Evolutionary conservation across 352 stramenopile genomes (phyloP).

Genomic region (Globisporangium camurandrum): DNA sequence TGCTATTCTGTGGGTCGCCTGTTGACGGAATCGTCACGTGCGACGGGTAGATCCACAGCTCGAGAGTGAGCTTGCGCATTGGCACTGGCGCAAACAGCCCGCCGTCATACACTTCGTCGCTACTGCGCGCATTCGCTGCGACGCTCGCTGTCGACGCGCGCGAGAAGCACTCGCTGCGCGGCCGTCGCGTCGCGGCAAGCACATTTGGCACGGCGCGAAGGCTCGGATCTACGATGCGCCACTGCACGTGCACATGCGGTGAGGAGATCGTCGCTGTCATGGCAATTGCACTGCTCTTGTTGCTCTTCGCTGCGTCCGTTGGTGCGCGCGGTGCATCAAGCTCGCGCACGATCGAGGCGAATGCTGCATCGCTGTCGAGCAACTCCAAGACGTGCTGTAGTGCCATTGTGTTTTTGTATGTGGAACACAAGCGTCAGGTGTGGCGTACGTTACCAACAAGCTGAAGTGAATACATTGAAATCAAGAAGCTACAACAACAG

Average conservation of each 20-base stretch:
- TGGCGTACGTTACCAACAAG: background rate
- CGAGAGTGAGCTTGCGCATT: conserved; percentile 44
- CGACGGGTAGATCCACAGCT: conserved; percentile 65
- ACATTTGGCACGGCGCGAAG: conserved; percentile 38
- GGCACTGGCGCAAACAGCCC: conserved; percentile 42
- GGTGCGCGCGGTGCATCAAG: conserved; percentile 34
- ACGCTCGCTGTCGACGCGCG: background rate
- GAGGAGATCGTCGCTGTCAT: conserved; percentile 25
- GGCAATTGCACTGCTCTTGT: conserved; percentile 8
- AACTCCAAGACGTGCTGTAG: conserved; percentile 31
- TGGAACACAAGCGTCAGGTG: background rate
- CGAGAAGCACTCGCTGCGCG: conserved; percentile 20
- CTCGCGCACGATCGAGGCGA: conserved; percentile 45
- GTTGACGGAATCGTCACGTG: conserved; percentile 54
- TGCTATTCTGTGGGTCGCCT: conserved; percentile 30
- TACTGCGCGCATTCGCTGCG: background rate
- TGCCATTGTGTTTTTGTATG: background rate
- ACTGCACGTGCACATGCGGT: conserved; percentile 42
- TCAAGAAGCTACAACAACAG: conserved; percentile 17
- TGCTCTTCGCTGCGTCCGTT: conserved; percentile 31
- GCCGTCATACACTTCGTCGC: conserved; percentile 17
- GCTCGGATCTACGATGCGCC: conserved; percentile 42
- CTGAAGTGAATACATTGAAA: background rate
- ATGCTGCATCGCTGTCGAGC: conserved; percentile 40
- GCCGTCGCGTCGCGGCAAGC: conserved; percentile 16